Conservation (phyloP, 2,329 filamentous ascomycete species). For the Emergomyces orientalis region DNA sequence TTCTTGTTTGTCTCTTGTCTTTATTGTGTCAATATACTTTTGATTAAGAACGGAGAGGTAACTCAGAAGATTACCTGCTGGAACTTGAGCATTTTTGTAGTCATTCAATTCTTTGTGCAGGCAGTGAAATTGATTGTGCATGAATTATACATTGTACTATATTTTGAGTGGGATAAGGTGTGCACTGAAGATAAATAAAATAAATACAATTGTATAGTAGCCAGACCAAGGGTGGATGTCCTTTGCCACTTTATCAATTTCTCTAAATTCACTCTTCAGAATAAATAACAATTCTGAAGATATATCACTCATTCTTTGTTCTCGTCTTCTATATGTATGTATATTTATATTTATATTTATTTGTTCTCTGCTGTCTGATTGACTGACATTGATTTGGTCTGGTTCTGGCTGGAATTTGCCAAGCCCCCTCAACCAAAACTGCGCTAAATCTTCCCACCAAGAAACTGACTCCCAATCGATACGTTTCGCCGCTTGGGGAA, state of each 20-base stretch:
- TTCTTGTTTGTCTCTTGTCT: too few species aligned
- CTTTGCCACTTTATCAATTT: too few species aligned
- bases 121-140: not conserved
- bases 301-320: too few species aligned
- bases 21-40: too few species aligned
- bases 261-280: too few species aligned
- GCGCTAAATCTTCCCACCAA: conserved; percentile 36
- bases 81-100: not conserved
- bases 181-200: too few species aligned
- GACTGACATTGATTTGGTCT: not conserved
- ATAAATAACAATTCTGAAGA: too few species aligned
- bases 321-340: too few species aligned
- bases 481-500: conserved; percentile 9
- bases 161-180: too few species aligned
- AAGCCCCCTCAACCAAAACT: conserved; percentile 33
- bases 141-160: not conserved
- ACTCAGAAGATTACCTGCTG: not conserved
- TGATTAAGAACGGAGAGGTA: not conserved
- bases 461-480: conserved; percentile 17
- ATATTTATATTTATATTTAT: not conserved
- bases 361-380: not conserved
- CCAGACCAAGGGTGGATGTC: too few species aligned
- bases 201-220: too few species aligned
- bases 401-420: conserved; percentile 17
- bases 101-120: not conserved